Conservation (phyloP, 176 grass and related monocot genomes). For the Oryza glumipatula region DNA sequence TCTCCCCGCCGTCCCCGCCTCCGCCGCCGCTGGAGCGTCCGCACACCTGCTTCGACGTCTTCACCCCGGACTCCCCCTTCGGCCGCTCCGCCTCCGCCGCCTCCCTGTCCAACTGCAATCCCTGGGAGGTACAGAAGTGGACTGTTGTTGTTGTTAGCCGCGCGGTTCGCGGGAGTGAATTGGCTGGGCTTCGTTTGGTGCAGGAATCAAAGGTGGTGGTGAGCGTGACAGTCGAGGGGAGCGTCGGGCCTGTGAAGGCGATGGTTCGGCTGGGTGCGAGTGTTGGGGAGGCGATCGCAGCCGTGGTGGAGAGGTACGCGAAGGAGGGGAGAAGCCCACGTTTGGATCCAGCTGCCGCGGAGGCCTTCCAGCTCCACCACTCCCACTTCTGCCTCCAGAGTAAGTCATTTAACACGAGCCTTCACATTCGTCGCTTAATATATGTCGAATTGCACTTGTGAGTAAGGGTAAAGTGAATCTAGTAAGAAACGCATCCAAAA, state of each 20-base stretch:
- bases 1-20: conserved; percentile 25
- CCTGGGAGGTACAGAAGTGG: conserved; percentile 16
- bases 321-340: conserved; percentile 72
- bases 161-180: background rate
- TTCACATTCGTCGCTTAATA: background rate
- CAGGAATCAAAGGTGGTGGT: conserved; percentile 77
- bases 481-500: background rate
- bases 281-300: conserved; percentile 70
- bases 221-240: conserved; percentile 88
- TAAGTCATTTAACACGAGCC: conserved; percentile 29
- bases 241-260: conserved; percentile 73
- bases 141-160: background rate
- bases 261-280: conserved; percentile 67
- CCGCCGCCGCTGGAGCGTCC: conserved; percentile 36
- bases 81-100: conserved; percentile 8
- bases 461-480: background rate
- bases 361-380: conserved; percentile 74
- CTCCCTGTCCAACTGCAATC: background rate
- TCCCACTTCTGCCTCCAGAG: conserved; percentile 88
- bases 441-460: background rate
- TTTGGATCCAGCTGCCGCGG: conserved; percentile 38
- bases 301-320: conserved; percentile 66
- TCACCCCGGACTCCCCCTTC: conserved; percentile 24
- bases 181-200: background rate
- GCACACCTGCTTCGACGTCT: conserved; percentile 53